Percentiles rank a stretch among this genome's conserved stretches.
Evolutionary conservation across 2,329 filamentous ascomycete genomes (phyloP).

Genomic region (Neocatenulostroma microsporum): DNA sequence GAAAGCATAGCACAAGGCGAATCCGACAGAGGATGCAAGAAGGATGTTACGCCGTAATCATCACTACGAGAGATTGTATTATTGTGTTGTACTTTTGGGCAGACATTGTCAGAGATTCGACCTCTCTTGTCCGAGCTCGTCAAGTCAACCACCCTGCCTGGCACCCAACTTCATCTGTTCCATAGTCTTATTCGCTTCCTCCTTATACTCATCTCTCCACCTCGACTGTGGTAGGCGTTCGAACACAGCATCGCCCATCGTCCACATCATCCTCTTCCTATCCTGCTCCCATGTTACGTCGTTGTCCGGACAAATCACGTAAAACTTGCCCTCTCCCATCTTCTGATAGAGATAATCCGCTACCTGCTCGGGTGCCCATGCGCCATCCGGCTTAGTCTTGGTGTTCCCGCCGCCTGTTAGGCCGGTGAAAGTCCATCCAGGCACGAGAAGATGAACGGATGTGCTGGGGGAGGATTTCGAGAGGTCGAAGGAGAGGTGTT

Average conservation of each 20-base stretch:
- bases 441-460: slow-evolving; percentile 66
- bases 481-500: slow-evolving; percentile 67
- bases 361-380: slow-evolving; percentile 68
- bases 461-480: slow-evolving; percentile 43
- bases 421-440: slow-evolving; percentile 75
- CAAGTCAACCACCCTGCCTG: no score
- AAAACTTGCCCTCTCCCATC: slow-evolving; percentile 62
- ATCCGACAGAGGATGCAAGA: no score
- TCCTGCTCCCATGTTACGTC: slow-evolving; percentile 67
- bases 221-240: slow-evolving; percentile 63
- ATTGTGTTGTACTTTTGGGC: no score
- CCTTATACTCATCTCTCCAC: slow-evolving; percentile 67
- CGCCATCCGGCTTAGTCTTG: slow-evolving; percentile 59
- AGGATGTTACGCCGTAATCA: no score
- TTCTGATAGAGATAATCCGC: slow-evolving; percentile 61
- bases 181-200: slow-evolving; percentile 58
- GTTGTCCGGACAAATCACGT: slow-evolving; percentile 76
- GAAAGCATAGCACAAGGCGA: no score
- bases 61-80: no score
- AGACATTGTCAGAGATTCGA: no score
- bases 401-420: slow-evolving; percentile 43
- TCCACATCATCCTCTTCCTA: slow-evolving; percentile 69
- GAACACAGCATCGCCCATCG: slow-evolving; percentile 55
- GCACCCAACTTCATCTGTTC: slow-evolving; percentile 37
- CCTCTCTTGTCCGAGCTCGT: no score